phyloP scores from a whole-genome alignment of 1,139 yeast genomes.

The Lodderomyces metapsilosis region DNA sequence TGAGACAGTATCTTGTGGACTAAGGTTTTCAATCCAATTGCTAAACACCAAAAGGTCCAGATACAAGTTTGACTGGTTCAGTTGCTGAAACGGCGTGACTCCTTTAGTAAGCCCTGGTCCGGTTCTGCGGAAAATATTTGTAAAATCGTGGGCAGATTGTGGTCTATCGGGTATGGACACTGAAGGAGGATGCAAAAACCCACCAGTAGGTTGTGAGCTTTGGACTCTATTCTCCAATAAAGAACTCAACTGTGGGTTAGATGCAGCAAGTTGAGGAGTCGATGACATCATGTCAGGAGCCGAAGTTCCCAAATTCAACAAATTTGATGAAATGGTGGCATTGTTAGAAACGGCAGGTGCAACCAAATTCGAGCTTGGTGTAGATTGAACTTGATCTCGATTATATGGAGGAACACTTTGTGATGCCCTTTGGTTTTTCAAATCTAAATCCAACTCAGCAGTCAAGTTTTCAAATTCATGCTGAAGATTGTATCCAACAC shows the following conservation, averaged over 20 bases:
- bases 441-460: constrained; percentile 48
- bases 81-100: constrained; percentile 15
- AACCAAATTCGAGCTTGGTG: constrained; percentile 8
- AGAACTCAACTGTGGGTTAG: constrained; percentile 9
- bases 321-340: constrained; percentile 7
- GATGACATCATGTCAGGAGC: constrained; percentile 19
- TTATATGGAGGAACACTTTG: constrained; percentile 3
- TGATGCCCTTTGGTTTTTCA: constrained; percentile 18
- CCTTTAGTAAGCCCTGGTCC: constrained; percentile 10
- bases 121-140: constrained; percentile 24
- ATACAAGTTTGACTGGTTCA: constrained; percentile 26
- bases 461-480: constrained; percentile 48
- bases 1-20: constrained; percentile 54
- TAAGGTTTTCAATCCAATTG: constrained; percentile 60
- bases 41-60: constrained; percentile 51
- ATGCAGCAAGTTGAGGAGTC: constrained; percentile 13
- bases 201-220: constrained; percentile 5
- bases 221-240: constrained; percentile 13
- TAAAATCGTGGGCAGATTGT: constrained; percentile 44
- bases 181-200: constrained; percentile 16
- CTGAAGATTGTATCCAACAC: constrained; percentile 46
- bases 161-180: constrained; percentile 40
- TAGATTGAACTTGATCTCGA: constrained; percentile 1
- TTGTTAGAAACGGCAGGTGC: constrained; percentile 16
- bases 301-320: constrained; percentile 12